These are phyloP conservation scores for Discostella stelligeroides DNA, from an alignment of 108 stramenopile species.

Conservation along the genomic window DNA sequence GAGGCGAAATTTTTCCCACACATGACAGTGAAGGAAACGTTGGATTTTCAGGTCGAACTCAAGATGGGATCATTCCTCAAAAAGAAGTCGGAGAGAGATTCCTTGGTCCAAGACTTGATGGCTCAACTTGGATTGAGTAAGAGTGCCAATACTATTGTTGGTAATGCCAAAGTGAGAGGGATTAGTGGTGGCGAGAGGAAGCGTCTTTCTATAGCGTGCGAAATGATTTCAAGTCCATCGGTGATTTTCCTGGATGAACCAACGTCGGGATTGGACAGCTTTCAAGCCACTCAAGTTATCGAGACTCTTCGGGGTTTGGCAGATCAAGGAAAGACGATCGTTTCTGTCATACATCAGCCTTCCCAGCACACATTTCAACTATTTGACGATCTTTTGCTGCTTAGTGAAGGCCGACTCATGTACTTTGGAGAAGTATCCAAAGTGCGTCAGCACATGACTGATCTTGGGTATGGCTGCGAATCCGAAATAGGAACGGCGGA, in stretches of 20 bases:
- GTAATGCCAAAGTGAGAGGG: slow-evolving; percentile 78
- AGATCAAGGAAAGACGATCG: slow-evolving; percentile 77
- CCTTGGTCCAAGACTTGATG: slow-evolving; percentile 66
- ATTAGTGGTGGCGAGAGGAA: slow-evolving; percentile 89
- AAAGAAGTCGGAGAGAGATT: slow-evolving; percentile 61
- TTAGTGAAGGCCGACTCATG: slow-evolving; percentile 86
- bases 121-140: slow-evolving; percentile 71
- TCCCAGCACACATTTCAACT: slow-evolving; percentile 73
- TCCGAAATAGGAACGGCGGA: slow-evolving; percentile 73
- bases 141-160: slow-evolving; percentile 82
- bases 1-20: slow-evolving; percentile 86
- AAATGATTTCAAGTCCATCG: slow-evolving; percentile 79
- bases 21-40: slow-evolving; percentile 88
- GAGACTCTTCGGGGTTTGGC: slow-evolving; percentile 75
- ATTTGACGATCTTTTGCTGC: slow-evolving; percentile 86
- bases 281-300: slow-evolving; percentile 71
- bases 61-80: slow-evolving; percentile 70
- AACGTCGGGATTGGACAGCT: slow-evolving; percentile 79
- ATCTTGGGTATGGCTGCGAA: slow-evolving; percentile 57
- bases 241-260: slow-evolving; percentile 84
- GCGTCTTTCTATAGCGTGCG: slow-evolving; percentile 85
- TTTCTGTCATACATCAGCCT: slow-evolving; percentile 92
- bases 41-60: slow-evolving; percentile 79
- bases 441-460: slow-evolving; percentile 64
- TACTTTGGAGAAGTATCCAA: slow-evolving; percentile 75